phyloP scores from a whole-genome alignment of 768 basidiomycete genomes.

The Tephrocybe sp. region DNA sequence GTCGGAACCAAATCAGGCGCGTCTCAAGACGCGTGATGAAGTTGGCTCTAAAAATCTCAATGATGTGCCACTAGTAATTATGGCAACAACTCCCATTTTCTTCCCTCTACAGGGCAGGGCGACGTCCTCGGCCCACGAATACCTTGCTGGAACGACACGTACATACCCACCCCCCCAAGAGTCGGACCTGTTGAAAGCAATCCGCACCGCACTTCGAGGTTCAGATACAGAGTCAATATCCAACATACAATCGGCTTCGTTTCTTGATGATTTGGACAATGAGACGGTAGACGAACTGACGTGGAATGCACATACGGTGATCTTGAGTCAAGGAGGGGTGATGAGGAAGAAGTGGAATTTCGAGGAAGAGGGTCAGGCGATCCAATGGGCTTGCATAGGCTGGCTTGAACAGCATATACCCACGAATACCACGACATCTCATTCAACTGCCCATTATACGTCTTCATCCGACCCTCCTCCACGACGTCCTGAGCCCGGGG shows the following conservation, averaged over 20 bases:
- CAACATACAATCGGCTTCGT: constrained; percentile 40
- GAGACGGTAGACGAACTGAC: constrained; percentile 61
- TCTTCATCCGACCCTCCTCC: constrained; percentile 32
- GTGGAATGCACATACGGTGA: constrained; percentile 65
- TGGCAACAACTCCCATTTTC: constrained; percentile 20
- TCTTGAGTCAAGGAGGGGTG: constrained; percentile 65
- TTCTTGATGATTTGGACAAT: constrained; percentile 36
- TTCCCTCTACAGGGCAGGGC: constrained; percentile 41
- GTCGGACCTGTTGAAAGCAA: constrained; percentile 50
- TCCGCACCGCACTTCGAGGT: constrained; percentile 59
- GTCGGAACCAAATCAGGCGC: constrained; percentile 6
- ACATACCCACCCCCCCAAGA: constrained; percentile 24
- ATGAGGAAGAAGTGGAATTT: constrained; percentile 76
- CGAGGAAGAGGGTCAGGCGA: constrained; percentile 61
- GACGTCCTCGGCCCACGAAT: constrained; percentile 42
- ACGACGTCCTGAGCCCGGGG: constrained; percentile 15
- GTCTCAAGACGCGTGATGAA: constrained; percentile 11
- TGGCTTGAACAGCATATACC: constrained; percentile 53
- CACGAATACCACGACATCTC: constrained; percentile 23
- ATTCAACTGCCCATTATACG: constrained; percentile 28
- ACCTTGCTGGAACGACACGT: constrained; percentile 31
- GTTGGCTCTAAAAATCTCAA: background rate
- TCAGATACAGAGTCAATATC: constrained; percentile 41
- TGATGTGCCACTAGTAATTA: constrained; percentile 9
- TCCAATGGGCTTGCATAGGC: constrained; percentile 81